These are phyloP conservation scores for Talaromyces verruculosus DNA, from an alignment of 2,329 filamentous ascomycete genomes.

Conservation along the genomic window DNA sequence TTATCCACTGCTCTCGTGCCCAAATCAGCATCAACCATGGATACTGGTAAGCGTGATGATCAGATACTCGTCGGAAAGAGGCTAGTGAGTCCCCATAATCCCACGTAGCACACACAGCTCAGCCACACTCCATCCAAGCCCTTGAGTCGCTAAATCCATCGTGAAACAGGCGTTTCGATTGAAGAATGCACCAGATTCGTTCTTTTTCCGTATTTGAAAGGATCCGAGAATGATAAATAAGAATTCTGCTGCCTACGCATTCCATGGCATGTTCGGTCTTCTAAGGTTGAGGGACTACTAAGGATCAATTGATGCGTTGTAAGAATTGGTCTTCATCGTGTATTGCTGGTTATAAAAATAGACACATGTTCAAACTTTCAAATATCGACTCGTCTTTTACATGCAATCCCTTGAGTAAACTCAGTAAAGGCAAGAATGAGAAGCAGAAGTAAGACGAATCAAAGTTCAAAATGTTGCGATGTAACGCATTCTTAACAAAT, in stretches of 20 bases:
- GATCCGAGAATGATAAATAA: background rate
- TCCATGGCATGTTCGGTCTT: background rate
- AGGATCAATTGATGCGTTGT: background rate
- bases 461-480: constrained; percentile 1
- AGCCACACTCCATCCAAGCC: constrained; percentile 7
- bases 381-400: background rate
- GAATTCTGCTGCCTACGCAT: constrained; percentile 3
- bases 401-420: background rate
- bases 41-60: too few relatives aligned
- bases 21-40: background rate
- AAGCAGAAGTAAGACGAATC: background rate
- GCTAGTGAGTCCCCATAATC: background rate
- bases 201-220: background rate
- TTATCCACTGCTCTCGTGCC: background rate
- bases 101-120: background rate
- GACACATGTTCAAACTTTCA: background rate
- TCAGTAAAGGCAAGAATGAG: background rate
- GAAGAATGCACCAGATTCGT: background rate
- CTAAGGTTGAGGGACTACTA: background rate
- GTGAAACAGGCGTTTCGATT: constrained; percentile 6
- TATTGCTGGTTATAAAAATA: background rate
- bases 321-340: background rate
- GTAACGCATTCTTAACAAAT: background rate
- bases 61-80: background rate
- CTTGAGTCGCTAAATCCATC: background rate